Evolutionary conservation across 495 filamentous ascomycete species (phyloP), one percentile per base, ranked within the genome.

Genomic region (Elasticomyces elasticus): DNA sequence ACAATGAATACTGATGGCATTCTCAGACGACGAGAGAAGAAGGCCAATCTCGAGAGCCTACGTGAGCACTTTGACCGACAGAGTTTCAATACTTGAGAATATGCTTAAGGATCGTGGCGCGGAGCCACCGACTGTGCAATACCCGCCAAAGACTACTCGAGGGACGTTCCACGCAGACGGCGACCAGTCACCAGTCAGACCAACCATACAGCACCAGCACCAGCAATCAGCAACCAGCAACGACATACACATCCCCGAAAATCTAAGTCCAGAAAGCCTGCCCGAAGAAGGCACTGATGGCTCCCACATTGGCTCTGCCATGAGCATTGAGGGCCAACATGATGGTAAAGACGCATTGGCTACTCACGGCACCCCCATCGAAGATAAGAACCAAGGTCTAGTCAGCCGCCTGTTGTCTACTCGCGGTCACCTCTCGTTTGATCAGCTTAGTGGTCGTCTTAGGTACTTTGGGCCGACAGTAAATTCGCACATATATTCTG

Each of bases 1-100:
- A n/a, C n/a, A n/a, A n/a, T n/a, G n/a, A n/a, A n/a, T n/a, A n/a
- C n/a, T n/a, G n/a, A n/a, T n/a, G n/a, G n/a, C n/a, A n/a, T n/a
- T n/a, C n/a, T n/a, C n/a, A 40, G 35, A 79, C 58, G 76, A 79
- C 59, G 74, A 79, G 60, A 63, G 76, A 38, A 60, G 76, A 56
- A 64, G 74, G 41, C 76, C 76, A 1, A 76, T 79, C 24, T 79
- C 76, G 6, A 69, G 76, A 59, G 76, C 74, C 43, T 79, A 79
- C 67, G 75, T 79, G 70, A 75, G 72, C 33, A 75, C 74, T 5
- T 60, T 79, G 24, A 75, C 76, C 26, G 71, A 71, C 53, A 69
- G 76, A 15, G 75, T 79, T n/a, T 56, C 65, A 7, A 31, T 77
- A 27, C 58, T 79, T 5, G 76, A 79, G 60, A 59, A 50, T 20